Evolutionary conservation across 495 filamentous ascomycete species (phyloP), one percentile per base, ranked within the genome.

Genomic region (Penicillium coprophilum): DNA sequence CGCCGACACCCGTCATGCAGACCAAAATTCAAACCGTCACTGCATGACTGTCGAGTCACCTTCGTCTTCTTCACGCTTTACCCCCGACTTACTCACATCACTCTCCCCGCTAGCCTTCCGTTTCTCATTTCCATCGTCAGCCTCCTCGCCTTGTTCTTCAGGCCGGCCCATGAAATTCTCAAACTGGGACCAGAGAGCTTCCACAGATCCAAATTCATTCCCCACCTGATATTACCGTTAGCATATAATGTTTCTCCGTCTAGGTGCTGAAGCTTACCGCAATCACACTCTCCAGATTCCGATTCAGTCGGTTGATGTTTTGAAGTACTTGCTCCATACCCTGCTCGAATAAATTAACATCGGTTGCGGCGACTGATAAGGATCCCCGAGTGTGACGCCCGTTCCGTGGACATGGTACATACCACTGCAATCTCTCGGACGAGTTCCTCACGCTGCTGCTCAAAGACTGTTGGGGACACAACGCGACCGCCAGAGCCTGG

Each of bases 101-200:
- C 55, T 63, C 54, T 65, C 70, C 20, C 64, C 69, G 19, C 63
- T 66, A 31, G 58, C 71, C 21, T 71, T 71, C 31, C 62, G 65
- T 55, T 66, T 69, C 46, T 54, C 68, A 39, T 54, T 47, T n/a
- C 56, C 68, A 43, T 52, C 46, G 17, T 23, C 20, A 28, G 32
- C 46, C 30, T 74, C 66, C 39, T 77, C 75, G 21, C 73, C 74
- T 58, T 84, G 85, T 0, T 89, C 86, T n/a, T 71, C 68, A 4
- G 68, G 52, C 58, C 85, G 87, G 17, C 85, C 90, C 93, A 97
- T 97, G 59, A 97, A 92, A 53, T 87, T 87, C 78, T 98, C 94
- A 66, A 98, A 98, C 56, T 95, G 90, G 32, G 88, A 92, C 94
- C 94, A 98, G 32, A 98, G 81, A 24, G 90, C 91, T 72, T 98